Evolutionary conservation across 2,329 filamentous ascomycete species (phyloP).

Genomic region (Hirsutella minnesotensis): DNA sequence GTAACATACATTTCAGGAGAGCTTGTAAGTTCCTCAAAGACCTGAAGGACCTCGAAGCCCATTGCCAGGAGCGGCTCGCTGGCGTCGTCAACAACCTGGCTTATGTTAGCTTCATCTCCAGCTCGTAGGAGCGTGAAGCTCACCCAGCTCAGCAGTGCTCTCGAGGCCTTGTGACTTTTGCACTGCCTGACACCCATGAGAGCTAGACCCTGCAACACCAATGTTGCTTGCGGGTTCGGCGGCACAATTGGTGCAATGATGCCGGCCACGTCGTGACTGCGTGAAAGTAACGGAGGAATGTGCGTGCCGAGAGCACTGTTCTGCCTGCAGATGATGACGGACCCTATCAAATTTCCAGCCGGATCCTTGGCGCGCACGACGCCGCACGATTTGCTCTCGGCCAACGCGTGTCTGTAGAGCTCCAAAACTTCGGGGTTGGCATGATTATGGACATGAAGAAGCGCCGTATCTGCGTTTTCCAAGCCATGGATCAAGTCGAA

Average conservation of each 20-base stretch:
- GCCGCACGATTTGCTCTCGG: conserved; percentile 60
- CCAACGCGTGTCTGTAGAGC: conserved; percentile 65
- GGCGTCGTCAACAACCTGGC: conserved; percentile 55
- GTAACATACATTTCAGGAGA: conserved; percentile 43
- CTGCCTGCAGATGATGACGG: conserved; percentile 66
- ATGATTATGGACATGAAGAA: conserved; percentile 62
- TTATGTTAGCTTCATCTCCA: conserved; percentile 6
- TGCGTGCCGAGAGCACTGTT: conserved; percentile 56
- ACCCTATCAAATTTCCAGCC: conserved; percentile 58
- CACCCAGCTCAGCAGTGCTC: conserved; percentile 71
- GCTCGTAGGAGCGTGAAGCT: conserved; percentile 20
- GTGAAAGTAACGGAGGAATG: conserved; percentile 55
- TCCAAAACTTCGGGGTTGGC: conserved; percentile 68
- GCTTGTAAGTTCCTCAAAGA: conserved; percentile 69
- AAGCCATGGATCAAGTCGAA: conserved; percentile 77
- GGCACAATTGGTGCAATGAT: conserved; percentile 73
- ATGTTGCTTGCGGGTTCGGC: conserved; percentile 51
- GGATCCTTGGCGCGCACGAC: conserved; percentile 72
- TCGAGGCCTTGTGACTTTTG: conserved; percentile 62
- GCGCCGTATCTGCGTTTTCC: conserved; percentile 61
- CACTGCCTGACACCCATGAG: conserved; percentile 73
- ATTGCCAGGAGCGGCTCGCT: conserved; percentile 64
- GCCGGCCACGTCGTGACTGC: conserved; percentile 51
- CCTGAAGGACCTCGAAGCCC: conserved; percentile 70
- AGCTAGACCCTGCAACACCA: conserved; percentile 66